A percentile compares a stretch with the other conserved stretches of the same genome.
These are phyloP conservation scores for Pseudoneurospora amorphoporcata DNA, from an alignment of 495 filamentous ascomycete genomes.

Conservation along the genomic window DNA sequence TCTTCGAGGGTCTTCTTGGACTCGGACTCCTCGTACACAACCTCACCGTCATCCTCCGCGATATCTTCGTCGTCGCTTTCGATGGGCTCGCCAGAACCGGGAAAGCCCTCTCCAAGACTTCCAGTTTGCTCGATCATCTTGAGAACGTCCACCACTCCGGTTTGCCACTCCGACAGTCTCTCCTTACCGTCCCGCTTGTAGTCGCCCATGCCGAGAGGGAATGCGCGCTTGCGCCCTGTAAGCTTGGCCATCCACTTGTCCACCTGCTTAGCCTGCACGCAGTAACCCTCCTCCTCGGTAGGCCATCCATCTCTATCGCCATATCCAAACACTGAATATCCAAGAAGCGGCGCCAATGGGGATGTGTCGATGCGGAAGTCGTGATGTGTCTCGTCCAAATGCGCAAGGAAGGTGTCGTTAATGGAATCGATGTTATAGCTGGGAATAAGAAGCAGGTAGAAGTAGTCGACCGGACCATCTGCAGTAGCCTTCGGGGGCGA, in stretches of 20 bases:
- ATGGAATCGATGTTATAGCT: conserved; percentile 90
- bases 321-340: conserved; percentile 89
- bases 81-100: conserved; percentile 68
- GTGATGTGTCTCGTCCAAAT: conserved; percentile 83
- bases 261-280: conserved; percentile 75
- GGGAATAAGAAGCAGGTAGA: conserved; percentile 77
- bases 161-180: conserved; percentile 64
- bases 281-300: conserved; percentile 80
- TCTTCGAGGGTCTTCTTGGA: conserved; percentile 49
- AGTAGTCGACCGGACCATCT: conserved; percentile 39
- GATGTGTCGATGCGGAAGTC: conserved; percentile 93
- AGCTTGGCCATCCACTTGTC: conserved; percentile 95
- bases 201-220: conserved; percentile 80
- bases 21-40: conserved; percentile 37
- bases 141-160: conserved; percentile 63
- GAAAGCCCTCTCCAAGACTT: conserved; percentile 65
- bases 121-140: conserved; percentile 49
- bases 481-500: conserved; percentile 40
- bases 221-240: conserved; percentile 66
- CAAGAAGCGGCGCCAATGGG: conserved; percentile 61
- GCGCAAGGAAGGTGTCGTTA: conserved; percentile 67
- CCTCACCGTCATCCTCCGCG: conserved; percentile 48
- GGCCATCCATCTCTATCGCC: conserved; percentile 89
- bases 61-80: conserved; percentile 73
- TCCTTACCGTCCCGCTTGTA: conserved; percentile 58